Evolutionary conservation across 345 rosid genomes (phyloP).

Genomic region (Garcia nutans): DNA sequence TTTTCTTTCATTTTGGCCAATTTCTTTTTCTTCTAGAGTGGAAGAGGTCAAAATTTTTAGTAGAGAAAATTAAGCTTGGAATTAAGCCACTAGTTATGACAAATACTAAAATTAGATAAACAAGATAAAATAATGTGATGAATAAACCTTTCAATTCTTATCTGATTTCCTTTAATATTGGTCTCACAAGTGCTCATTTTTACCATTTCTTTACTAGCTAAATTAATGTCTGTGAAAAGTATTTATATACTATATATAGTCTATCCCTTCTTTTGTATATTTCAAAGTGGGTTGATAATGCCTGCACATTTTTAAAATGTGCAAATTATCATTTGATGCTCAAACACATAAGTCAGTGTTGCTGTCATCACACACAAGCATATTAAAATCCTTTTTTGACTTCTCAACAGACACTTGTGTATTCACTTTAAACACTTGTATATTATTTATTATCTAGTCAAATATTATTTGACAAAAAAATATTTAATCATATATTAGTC

Average conservation of each 20-base stretch:
- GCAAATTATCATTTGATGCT: not conserved
- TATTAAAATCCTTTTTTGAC: too few relatives aligned
- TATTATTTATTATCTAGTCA: too few relatives aligned
- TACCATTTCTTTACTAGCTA: not conserved
- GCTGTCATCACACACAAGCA: not conserved
- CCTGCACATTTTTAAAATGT: conserved; percentile 8
- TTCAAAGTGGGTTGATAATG: not conserved
- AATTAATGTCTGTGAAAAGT: not conserved
- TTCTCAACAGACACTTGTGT: too few relatives aligned
- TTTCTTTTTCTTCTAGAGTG: too few relatives aligned
- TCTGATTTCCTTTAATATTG: not conserved
- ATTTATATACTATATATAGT: not conserved
- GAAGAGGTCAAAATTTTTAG: too few relatives aligned
- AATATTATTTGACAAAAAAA: too few relatives aligned
- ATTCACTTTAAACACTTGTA: too few relatives aligned
- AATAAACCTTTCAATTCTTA: not conserved
- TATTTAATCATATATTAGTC: too few relatives aligned
- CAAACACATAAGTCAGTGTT: not conserved
- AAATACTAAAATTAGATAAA: not conserved
- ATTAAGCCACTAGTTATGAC: too few relatives aligned
- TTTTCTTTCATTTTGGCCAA: too few relatives aligned
- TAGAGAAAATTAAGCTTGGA: too few relatives aligned
- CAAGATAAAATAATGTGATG: not conserved
- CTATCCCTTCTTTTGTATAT: not conserved
- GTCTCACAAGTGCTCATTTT: not conserved